phyloP scores from a whole-genome alignment of 371 early-diverging fungal species.

The Mucor plumbeus region DNA sequence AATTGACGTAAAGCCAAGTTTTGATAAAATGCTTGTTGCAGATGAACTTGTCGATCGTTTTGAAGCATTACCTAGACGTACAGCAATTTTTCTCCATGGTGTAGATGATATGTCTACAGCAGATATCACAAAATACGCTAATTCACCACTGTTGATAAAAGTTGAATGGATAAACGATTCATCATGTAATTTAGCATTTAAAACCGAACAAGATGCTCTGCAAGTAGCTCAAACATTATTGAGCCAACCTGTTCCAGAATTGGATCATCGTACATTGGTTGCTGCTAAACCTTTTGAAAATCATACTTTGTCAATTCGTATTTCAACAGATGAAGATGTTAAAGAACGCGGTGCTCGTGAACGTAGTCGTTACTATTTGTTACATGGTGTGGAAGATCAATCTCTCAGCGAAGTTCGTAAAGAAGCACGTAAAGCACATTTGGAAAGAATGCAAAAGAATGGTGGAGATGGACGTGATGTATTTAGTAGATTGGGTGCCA shows the following conservation, averaged over 20 bases:
- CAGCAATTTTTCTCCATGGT: slow-evolving; percentile 54
- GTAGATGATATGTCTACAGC: slow-evolving; percentile 62
- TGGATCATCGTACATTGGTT: slow-evolving; percentile 35
- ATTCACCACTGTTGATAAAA: slow-evolving; percentile 36
- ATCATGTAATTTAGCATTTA: slow-evolving; percentile 51
- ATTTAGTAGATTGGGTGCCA: slow-evolving; percentile 32
- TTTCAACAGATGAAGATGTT: slow-evolving; percentile 54
- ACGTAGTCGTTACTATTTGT: slow-evolving; percentile 57
- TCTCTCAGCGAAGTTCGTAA: not conserved
- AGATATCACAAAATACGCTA: slow-evolving; percentile 52
- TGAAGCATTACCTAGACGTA: slow-evolving; percentile 30
- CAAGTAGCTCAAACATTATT: slow-evolving; percentile 45
- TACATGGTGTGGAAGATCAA: slow-evolving; percentile 45
- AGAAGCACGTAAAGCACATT: slow-evolving; percentile 15
- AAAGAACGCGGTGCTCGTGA: slow-evolving; percentile 56
- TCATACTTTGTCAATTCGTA: slow-evolving; percentile 37
- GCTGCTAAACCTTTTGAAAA: slow-evolving; percentile 33
- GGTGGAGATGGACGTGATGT: slow-evolving; percentile 33
- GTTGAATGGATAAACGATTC: slow-evolving; percentile 67
- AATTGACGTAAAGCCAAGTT: not conserved
- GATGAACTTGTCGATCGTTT: slow-evolving; percentile 21
- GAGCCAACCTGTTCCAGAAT: slow-evolving; percentile 1
- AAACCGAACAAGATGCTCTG: slow-evolving; percentile 33
- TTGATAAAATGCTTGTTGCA: not conserved
- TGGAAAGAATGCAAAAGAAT: slow-evolving; percentile 19